Base-by-base conservation (phyloP, 331 rosid species). In the Quercus phellos region DNA sequence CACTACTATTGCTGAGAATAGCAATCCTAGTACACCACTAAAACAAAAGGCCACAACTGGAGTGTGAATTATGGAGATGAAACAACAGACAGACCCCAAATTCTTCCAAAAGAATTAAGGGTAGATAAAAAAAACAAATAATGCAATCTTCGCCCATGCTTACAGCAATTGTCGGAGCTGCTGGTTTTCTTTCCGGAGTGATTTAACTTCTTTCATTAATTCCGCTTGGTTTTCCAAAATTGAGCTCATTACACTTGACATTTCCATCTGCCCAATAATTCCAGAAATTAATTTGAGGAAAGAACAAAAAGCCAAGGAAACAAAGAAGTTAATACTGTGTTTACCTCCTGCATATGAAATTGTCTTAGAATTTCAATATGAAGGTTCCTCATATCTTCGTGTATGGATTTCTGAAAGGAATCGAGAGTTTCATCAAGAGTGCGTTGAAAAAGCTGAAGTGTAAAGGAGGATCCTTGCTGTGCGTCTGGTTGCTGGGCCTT, bases 291-390 rank as follows among this genome's bases (percentile, higher is more conserved):
- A 77, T 73, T 63, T 58, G 68, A 32, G 60, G 53, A 58, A 61
- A 75, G 10, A 14, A 50, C 68, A 67, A 42, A 63, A 63, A 58
- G 68, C 34, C 51, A 73, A 69, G 21, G 35, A 32, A 35, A 34
- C 11, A 63, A 58, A 16, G 42, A 53, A 71, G 68, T 26, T 58
- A 46, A 71, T 18, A 84, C 70, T 12, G 82, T 53, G 72, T 71
- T 46, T 81, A 95, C 99, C 98, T 93, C 98, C 75, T 95, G 98
- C 90, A 91, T 83, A 75, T 95, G 99, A 79, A 93, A 95, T 79
- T 95, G 98, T 79, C 98, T 88, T 79, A 95, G 81, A 79, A 89
- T 80, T 89, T 95, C 99, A 74, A 95, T 86, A 82, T 95, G 99
- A 87, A 95, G 98, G 87, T 95, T 95, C 85, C 96, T 89, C 90